Evolutionary conservation across 495 filamentous ascomycete species (phyloP), one percentile per base, ranked within the genome.

Genomic region (Neohortaea acidophila): DNA sequence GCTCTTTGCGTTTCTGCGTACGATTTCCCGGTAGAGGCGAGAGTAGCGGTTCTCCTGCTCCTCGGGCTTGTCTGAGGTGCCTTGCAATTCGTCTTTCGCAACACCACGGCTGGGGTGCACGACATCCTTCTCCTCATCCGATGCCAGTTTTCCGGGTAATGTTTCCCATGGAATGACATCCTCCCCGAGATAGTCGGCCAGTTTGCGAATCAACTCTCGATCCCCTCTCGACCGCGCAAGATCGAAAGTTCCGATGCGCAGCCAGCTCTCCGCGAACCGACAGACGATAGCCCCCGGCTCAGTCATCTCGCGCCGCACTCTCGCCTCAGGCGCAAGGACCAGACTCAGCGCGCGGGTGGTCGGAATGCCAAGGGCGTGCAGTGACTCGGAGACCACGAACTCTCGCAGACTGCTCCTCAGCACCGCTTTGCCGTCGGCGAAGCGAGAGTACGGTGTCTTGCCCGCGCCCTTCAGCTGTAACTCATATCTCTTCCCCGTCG

Each of bases 391-490:
- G 18, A 93, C 84, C 24, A 97, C 54, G 47, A 84, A 97, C 66
- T 97, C 89, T 24, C 89, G 72, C 41, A 97, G 91, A 52, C 81
- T 87, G 20, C 78, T 85, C 32, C 89, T 64, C 15, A 97, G 65
- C 9, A 96, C 89, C 2, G 89, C 89, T 53, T 89, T 87, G 20
- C 89, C 89, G 59, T 97, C 89, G n/a, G 89, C 89, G 49, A 96
- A 97, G 10, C 89, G 78, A 15, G 81, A 89, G 57, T 96, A 97
- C 0, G 89, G 89, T 2, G 89, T 97, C 46, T 73, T 64, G 2
- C 89, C 89, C 19, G 89, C 87, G 17, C 89, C 89, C 59, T 94
- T 97, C 33, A 97, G 67, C 53, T 94, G 89, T 7, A 96, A 54
- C 57, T 97, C 89, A 55, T 89, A 94, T 3, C 85, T 70, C 12